These are phyloP conservation scores for Phyllosticta ampelicida DNA, from an alignment of 2,329 filamentous ascomycete species.

Conservation along the genomic window DNA sequence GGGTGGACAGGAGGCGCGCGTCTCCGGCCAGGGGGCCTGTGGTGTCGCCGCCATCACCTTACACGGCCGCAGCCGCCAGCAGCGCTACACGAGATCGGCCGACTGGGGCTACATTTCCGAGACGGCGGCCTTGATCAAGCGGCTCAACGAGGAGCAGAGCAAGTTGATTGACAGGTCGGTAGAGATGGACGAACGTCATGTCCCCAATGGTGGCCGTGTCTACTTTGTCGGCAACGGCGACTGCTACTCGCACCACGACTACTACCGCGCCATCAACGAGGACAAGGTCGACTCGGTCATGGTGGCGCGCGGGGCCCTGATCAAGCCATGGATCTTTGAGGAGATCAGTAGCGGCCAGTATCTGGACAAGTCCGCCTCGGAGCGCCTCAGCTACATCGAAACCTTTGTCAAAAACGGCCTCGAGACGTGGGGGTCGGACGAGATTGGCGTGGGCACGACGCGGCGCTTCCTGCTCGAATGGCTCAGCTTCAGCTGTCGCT, in stretches of 20 bases:
- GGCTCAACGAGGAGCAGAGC: slow-evolving; percentile 60
- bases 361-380: slow-evolving; percentile 83
- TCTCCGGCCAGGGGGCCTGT: slow-evolving; percentile 56
- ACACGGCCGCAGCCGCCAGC: slow-evolving; percentile 85
- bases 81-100: slow-evolving; percentile 84
- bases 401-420: slow-evolving; percentile 85
- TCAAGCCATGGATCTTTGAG: slow-evolving; percentile 98
- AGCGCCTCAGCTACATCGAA: slow-evolving; percentile 76
- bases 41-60: slow-evolving; percentile 93
- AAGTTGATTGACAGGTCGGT: slow-evolving; percentile 61
- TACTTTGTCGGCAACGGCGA: slow-evolving; percentile 97
- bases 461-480: slow-evolving; percentile 89
- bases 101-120: slow-evolving; percentile 94
- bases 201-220: slow-evolving; percentile 57
- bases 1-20: slow-evolving; percentile 61
- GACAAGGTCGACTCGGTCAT: slow-evolving; percentile 86
- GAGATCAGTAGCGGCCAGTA: slow-evolving; percentile 89
- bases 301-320: slow-evolving; percentile 88
- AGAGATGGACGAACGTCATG: slow-evolving; percentile 65
- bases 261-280: slow-evolving; percentile 65
- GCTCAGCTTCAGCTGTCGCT: slow-evolving; percentile 86
- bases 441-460: slow-evolving; percentile 84
- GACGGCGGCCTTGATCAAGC: slow-evolving; percentile 73
- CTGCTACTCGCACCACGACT: slow-evolving; percentile 86
- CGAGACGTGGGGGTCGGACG: slow-evolving; percentile 91